A percentile compares a stretch with the other conserved stretches of the same genome.
Conservation (phyloP, 164 flowering plant genomes). For the Stephania yunnanensis region DNA sequence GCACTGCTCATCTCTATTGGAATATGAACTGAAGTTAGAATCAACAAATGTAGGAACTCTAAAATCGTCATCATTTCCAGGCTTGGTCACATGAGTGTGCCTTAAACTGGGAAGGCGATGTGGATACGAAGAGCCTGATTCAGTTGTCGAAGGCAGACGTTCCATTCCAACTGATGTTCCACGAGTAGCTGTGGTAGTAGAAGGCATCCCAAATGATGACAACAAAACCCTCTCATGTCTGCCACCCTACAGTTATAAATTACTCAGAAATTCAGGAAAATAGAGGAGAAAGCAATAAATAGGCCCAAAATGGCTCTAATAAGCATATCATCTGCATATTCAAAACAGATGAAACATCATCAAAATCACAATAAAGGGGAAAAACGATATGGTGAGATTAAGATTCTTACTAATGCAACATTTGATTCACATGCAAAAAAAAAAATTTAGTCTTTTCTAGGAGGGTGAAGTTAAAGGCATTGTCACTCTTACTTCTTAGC, state of each 20-base stretch:
- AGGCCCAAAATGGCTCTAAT: neutral
- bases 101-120: slow-evolving; percentile 15
- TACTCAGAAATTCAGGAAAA: neutral
- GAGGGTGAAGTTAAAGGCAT: too few species aligned
- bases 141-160: slow-evolving; percentile 11
- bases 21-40: slow-evolving; percentile 18
- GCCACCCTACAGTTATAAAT: slow-evolving; percentile 24
- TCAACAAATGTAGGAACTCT: slow-evolving; percentile 54
- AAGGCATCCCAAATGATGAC: slow-evolving; percentile 19
- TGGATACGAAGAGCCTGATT: slow-evolving; percentile 17
- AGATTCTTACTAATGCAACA: neutral
- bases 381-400: neutral
- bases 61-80: slow-evolving; percentile 62
- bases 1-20: slow-evolving; percentile 14
- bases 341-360: neutral
- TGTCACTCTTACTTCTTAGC: too few species aligned
- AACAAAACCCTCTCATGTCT: slow-evolving; percentile 22
- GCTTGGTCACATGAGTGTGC: slow-evolving; percentile 20
- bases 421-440: neutral
- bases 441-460: too few species aligned
- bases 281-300: neutral
- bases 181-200: slow-evolving; percentile 2
- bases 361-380: neutral
- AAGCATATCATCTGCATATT: neutral
- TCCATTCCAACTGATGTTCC: slow-evolving; percentile 9